Base-by-base conservation (phyloP, 805 yeast species). In the Zygoascus tannicola region DNA sequence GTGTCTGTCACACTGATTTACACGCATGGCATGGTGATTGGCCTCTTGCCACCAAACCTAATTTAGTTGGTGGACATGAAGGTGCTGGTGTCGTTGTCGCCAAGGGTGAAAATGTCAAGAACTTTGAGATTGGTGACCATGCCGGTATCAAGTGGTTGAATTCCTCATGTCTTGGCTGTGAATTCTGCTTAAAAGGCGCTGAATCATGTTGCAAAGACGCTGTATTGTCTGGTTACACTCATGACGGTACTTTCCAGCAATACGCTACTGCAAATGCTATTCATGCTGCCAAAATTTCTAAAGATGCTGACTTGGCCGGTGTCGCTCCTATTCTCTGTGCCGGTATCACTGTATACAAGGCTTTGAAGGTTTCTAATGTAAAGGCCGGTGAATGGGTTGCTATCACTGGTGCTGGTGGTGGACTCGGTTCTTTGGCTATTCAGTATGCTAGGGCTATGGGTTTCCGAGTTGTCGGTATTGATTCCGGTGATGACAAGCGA, bases 1-100 rank as follows among this genome's bases (percentile, higher is more conserved):
- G 95, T 67, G 94, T 85, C 45, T 85, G 95, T 68, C 95, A 87
- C 73, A 85, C 95, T 32, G 95, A 85, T 62, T 75, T 86, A 63
- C 95, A 86, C 70, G 94, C 94, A 44, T 84, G 92, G 88, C 77
- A 82, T 63, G 94, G 94, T 59, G 95, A 86, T 69, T 85, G 94
- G 94, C 92, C 94, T 41, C 70, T 81, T 63, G 75, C 68, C 51
- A 75, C 81, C 52, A 80, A 80, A 61, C 70, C 80, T 48, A 90
- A 92, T 20, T 68, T 82, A 54, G 87, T 83, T 40, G 92, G 92
- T 51, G 94, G 94, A 56, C 94, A 84, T 67, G 94, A 84, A 67
- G 94, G 92, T 68, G 88, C 90, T 22, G 94, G 94, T 62, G 74
- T 75, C 41, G 92, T 84, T 52, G 92, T 83, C 48, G 88, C 80